phyloP scores from a whole-genome alignment of 2,329 filamentous ascomycete species.

The Aspergillus persii region DNA sequence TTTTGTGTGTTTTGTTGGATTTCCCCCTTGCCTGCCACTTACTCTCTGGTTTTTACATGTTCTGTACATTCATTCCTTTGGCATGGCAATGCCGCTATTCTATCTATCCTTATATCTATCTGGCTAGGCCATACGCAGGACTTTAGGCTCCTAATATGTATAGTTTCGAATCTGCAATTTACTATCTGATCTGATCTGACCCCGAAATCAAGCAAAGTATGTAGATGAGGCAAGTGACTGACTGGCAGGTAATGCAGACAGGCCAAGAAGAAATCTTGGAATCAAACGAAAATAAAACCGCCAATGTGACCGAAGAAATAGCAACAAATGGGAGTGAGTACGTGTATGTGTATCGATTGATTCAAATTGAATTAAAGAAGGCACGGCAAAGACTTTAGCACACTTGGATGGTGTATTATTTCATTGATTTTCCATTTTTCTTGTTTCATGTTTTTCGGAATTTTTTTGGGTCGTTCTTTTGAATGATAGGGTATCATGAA shows the following conservation, averaged over 20 bases:
- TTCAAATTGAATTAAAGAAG: not conserved
- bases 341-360: not conserved
- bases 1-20: not conserved
- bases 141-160: not conserved
- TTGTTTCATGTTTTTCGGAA: slow-evolving; percentile 1
- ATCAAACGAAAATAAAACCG: not conserved
- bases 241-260: not conserved
- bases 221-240: not conserved
- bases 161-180: not conserved
- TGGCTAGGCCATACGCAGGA: not conserved
- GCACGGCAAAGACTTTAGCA: not conserved
- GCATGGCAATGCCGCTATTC: not conserved
- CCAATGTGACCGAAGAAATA: not conserved
- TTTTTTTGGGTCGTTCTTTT: slow-evolving; percentile 5
- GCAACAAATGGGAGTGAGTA: not conserved
- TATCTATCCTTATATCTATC: not conserved
- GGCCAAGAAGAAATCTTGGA: not conserved
- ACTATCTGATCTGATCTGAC: not conserved
- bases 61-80: not conserved
- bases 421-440: slow-evolving; percentile 1
- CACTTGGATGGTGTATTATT: not conserved
- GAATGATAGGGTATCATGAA: slow-evolving; percentile 17
- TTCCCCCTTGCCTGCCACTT: not conserved
- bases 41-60: not conserved
- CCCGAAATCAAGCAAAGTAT: not conserved